Conservation (phyloP, 495 filamentous ascomycete genomes). For the Podospora pseudopauciseta region DNA sequence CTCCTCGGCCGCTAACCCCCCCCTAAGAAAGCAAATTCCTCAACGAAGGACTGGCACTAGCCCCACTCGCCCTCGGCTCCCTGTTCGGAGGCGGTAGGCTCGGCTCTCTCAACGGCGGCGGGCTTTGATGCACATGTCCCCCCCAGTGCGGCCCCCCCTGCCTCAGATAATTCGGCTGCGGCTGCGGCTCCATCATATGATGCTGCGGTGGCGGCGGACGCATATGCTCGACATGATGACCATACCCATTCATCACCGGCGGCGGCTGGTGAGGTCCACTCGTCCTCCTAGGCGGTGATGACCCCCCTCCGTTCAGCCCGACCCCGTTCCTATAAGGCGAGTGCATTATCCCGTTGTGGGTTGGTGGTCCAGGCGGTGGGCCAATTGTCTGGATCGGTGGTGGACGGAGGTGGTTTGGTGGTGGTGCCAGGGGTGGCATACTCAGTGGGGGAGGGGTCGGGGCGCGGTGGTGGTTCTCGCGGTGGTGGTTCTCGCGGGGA, state of each 20-base stretch:
- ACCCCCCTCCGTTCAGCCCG: conserved; percentile 35
- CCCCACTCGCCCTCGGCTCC: conserved; percentile 52
- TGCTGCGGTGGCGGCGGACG: conserved; percentile 38
- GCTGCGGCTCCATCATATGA: conserved; percentile 31
- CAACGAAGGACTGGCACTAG: conserved; percentile 73
- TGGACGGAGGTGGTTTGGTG: conserved; percentile 42
- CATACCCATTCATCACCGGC: conserved; percentile 22
- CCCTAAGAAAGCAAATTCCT: conserved; percentile 66
- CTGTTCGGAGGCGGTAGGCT: conserved; percentile 22
- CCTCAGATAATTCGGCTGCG: conserved; percentile 34
- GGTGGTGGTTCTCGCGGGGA: conserved; percentile 40
- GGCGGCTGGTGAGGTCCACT: conserved; percentile 26
- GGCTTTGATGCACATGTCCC: conserved; percentile 5
- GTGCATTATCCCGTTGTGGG: conserved; percentile 42
- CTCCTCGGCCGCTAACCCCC: neutral
- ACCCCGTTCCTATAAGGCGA: conserved; percentile 35
- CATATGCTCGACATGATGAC: conserved; percentile 33
- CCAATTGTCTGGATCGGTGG: conserved; percentile 34
- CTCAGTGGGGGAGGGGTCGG: conserved; percentile 22
- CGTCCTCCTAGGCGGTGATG: conserved; percentile 36
- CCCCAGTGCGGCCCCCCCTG: conserved; percentile 22
- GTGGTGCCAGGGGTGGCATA: conserved; percentile 39
- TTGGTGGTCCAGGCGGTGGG: conserved; percentile 27
- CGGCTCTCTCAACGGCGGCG: conserved; percentile 26
- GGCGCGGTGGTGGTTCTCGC: conserved; percentile 16